Evolutionary conservation across 1,284 basidiomycete species (phyloP).

Genomic region (Cutaneotrichosporon cavernicola): DNA sequence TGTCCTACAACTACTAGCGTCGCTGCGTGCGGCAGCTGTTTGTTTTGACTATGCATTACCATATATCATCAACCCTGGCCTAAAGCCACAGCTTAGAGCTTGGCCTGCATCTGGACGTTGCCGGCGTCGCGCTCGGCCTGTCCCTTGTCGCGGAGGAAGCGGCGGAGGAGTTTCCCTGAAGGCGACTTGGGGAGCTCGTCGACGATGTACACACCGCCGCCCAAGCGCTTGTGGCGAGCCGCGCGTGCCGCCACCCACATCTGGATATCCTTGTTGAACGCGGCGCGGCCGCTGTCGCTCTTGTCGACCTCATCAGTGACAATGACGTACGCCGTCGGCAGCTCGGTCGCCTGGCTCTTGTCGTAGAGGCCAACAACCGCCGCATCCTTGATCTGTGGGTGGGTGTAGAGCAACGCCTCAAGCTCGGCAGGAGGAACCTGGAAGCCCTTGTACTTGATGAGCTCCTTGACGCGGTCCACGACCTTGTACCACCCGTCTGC

Average conservation of each 20-base stretch:
- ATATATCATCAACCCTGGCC: neutral
- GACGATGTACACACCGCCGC: conserved; percentile 55
- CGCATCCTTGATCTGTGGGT: conserved; percentile 67
- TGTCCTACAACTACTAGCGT: neutral
- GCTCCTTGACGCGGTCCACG: conserved; percentile 63
- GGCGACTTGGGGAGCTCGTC: conserved; percentile 55
- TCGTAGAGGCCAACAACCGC: conserved; percentile 70
- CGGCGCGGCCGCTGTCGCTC: conserved; percentile 14
- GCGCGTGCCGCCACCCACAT: conserved; percentile 64
- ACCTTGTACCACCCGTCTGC: conserved; percentile 60
- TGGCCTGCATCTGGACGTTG: neutral
- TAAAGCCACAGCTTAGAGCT: neutral
- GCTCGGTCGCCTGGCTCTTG: conserved; percentile 66
- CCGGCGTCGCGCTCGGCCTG: conserved; percentile 21
- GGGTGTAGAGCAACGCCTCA: conserved; percentile 68
- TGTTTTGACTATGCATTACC: conserved; percentile 10
- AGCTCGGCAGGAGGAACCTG: conserved; percentile 79
- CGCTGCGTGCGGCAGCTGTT: neutral
- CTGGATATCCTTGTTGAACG: conserved; percentile 59
- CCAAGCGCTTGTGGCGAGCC: conserved; percentile 55
- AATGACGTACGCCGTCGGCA: conserved; percentile 58
- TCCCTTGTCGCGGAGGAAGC: conserved; percentile 35
- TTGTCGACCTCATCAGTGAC: conserved; percentile 8
- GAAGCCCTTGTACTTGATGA: conserved; percentile 70
- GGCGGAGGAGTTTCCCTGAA: conserved; percentile 47